These are phyloP conservation scores for Xylaria sp. DNA, from an alignment of 2,329 filamentous ascomycete genomes.

Conservation along the genomic window DNA sequence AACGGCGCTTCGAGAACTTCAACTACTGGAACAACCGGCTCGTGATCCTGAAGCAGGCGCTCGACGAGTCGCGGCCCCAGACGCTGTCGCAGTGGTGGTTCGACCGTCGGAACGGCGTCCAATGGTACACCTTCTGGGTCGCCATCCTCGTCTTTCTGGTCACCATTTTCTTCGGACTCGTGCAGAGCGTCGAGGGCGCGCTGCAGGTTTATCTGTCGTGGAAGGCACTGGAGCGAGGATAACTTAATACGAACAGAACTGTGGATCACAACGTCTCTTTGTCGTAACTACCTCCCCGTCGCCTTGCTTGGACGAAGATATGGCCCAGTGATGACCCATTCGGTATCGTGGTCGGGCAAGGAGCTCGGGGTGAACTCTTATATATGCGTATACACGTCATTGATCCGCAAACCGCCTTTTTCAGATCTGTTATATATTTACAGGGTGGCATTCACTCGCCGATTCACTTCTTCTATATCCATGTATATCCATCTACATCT, in stretches of 20 bases:
- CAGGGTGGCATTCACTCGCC: neutral
- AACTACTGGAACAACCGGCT: conserved; percentile 57
- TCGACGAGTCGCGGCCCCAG: conserved; percentile 53
- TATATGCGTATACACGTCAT: neutral
- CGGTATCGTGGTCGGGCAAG: neutral
- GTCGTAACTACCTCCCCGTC: too few relatives aligned
- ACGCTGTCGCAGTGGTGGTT: conserved; percentile 56
- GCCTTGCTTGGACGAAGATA: too few relatives aligned
- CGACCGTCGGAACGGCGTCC: conserved; percentile 54
- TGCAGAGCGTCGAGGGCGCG: conserved; percentile 56
- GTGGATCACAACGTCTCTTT: too few relatives aligned
- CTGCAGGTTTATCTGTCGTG: conserved; percentile 53
- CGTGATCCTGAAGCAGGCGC: conserved; percentile 55
- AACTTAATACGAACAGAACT: neutral
- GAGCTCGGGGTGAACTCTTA: conserved; percentile 1
- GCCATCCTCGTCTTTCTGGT: conserved; percentile 53
- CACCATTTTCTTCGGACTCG: conserved; percentile 54
- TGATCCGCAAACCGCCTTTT: neutral
- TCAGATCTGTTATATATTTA: neutral
- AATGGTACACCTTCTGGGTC: conserved; percentile 61
- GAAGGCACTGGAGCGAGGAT: conserved; percentile 19
- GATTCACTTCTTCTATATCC: neutral
- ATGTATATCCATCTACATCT: conserved; percentile 6
- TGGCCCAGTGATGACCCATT: neutral
- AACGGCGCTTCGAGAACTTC: conserved; percentile 51